Conservation (phyloP, 306 rosid species). For the Vicia villosa region DNA sequence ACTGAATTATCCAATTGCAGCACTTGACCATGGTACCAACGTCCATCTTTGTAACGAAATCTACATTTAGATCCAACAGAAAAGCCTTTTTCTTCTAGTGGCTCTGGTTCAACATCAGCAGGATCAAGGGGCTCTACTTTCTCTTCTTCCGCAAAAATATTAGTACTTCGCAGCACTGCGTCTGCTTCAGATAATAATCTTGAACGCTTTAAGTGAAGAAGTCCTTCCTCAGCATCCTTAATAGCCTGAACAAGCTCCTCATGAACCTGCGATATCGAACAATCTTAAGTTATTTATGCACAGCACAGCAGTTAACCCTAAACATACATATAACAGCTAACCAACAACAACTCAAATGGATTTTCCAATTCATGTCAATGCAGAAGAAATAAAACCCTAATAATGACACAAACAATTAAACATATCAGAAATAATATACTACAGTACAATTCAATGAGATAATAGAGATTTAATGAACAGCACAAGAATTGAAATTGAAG, state of each 20-base stretch:
- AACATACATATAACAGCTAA: not conserved
- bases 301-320: not conserved
- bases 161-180: constrained; percentile 46
- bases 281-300: not conserved
- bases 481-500: not conserved
- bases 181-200: constrained; percentile 79
- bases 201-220: constrained; percentile 78
- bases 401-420: constrained; percentile 1
- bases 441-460: not conserved
- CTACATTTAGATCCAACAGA: constrained; percentile 85
- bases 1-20: constrained; percentile 57
- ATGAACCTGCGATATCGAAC: constrained; percentile 55
- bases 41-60: constrained; percentile 85
- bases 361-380: not conserved
- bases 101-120: constrained; percentile 60
- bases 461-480: not conserved
- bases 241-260: constrained; percentile 85
- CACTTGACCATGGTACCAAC: constrained; percentile 85
- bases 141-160: constrained; percentile 48
- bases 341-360: not conserved
- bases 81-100: constrained; percentile 51
- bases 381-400: not conserved
- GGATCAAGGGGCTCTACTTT: constrained; percentile 60
- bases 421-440: not conserved
- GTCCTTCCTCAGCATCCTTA: constrained; percentile 91